Evolutionary conservation across 2,329 filamentous ascomycete species (phyloP).

Genomic region (Beauveria varroae): DNA sequence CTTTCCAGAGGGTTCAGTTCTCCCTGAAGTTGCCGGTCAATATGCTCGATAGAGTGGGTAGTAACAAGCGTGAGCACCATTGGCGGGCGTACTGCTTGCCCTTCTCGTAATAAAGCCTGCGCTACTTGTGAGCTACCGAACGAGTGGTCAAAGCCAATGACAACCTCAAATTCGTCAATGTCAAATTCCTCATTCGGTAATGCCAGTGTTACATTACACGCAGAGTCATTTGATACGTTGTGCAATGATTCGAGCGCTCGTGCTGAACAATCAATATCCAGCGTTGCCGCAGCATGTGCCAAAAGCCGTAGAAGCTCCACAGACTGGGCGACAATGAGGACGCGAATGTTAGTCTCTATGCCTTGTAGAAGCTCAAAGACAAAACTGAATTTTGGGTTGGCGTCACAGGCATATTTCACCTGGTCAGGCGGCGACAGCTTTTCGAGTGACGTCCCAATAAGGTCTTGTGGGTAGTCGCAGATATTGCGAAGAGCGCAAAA

Average conservation of each 20-base stretch:
- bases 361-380: slow-evolving; percentile 45
- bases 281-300: slow-evolving; percentile 37
- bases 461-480: slow-evolving; percentile 49
- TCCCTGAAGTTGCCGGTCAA: slow-evolving; percentile 37
- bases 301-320: slow-evolving; percentile 44
- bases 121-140: slow-evolving; percentile 32
- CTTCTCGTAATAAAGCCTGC: slow-evolving; percentile 14
- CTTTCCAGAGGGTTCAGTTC: slow-evolving; percentile 34
- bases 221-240: slow-evolving; percentile 24
- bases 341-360: slow-evolving; percentile 35
- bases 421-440: slow-evolving; percentile 32
- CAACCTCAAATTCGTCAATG: slow-evolving; percentile 36
- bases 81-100: slow-evolving; percentile 24
- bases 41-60: slow-evolving; percentile 48
- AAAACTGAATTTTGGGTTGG: slow-evolving; percentile 55
- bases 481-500: slow-evolving; percentile 44
- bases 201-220: slow-evolving; percentile 35
- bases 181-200: slow-evolving; percentile 32
- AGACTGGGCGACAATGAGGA: slow-evolving; percentile 47
- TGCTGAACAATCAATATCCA: slow-evolving; percentile 29
- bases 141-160: slow-evolving; percentile 47
- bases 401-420: slow-evolving; percentile 46
- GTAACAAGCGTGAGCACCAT: slow-evolving; percentile 43
- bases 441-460: slow-evolving; percentile 35
- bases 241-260: slow-evolving; percentile 22